Conservation (phyloP, 176 grass and related monocot species). For the Oryza coarctata region DNA sequence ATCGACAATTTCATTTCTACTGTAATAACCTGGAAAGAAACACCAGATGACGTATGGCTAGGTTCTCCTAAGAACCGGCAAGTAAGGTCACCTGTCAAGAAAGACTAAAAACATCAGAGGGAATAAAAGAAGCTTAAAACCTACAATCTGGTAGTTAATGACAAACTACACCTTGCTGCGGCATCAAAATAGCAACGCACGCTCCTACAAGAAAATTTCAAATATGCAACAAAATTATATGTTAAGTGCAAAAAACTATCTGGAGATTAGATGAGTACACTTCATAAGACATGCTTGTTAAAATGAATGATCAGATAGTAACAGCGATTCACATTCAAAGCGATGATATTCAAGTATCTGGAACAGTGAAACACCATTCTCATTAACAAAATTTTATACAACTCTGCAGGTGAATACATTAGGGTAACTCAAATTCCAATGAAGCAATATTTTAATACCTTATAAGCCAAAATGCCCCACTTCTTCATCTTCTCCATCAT, state of each 20-base stretch:
- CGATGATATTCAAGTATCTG: background rate
- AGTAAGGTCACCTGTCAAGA: conserved; percentile 36
- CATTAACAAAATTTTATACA: background rate
- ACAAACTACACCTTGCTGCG: no score
- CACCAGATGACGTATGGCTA: background rate
- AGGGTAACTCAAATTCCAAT: background rate
- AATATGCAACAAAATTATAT: background rate
- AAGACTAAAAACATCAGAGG: conserved; percentile 1
- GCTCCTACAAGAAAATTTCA: background rate
- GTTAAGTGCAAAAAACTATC: background rate
- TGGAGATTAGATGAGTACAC: background rate
- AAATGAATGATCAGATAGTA: background rate
- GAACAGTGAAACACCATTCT: background rate
- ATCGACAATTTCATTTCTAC: conserved; percentile 17
- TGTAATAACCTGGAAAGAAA: conserved; percentile 9
- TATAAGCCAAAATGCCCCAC: conserved; percentile 64
- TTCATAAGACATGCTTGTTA: background rate
- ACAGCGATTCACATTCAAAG: background rate
- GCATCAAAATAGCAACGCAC: background rate
- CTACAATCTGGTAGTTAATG: background rate
- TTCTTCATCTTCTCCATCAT: conserved; percentile 81
- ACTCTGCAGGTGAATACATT: background rate
- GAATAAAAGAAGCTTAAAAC: background rate
- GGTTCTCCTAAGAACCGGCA: conserved; percentile 13
- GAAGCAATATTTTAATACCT: conserved; percentile 26